Evolutionary conservation across 192 early-diverging fungal genomes (phyloP), one percentile per base, ranked within the genome.

Genomic region (Coemansia sp.): DNA sequence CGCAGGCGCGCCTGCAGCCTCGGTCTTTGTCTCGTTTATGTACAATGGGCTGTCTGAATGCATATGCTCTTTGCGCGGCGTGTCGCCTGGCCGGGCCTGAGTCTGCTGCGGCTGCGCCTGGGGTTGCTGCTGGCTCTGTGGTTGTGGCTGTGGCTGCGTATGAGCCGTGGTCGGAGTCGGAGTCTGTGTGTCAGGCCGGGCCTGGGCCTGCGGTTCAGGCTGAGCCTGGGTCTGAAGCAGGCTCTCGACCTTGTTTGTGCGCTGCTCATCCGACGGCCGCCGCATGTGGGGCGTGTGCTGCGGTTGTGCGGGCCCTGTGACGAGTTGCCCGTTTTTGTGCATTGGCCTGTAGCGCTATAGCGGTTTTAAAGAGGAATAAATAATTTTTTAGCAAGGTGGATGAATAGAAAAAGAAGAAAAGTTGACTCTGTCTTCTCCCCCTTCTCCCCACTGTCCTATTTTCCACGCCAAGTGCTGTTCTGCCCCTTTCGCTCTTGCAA

Each of bases 271-370:
- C 3, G 43, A 29, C 10, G 46, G 54, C 43, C 48, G 57, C 35
- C 14, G 35, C 33, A 30, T 22, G 23, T 38, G 47, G 46, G 14
- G 38, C 19, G 49, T 9, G 14, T 50, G 58, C 24, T 47, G 58
- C 31, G 31, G 18, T 38, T 30, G 32, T 16, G 50, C 50, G 16
- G 50, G 50, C 50, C 62, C 65, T 35, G 70, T 51, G 11, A 57
- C 48, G 29, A 73, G 49, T n/a, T 78, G 75, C 24, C 71, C 69
- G 66, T 73, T 71, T 30, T 71, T 72, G 40, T 73, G 75, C 73
- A 77, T 62, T n/a, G 47, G 45, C 32, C 49, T 38, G 46, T 38
- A 56, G 30, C 50, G 32, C 24, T 57, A 25, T 24, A 32, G 32
- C 44, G 30, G 23, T 31, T 49, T 24, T 40, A 35, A 3, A 23